phyloP scores from a whole-genome alignment of 2,329 filamentous ascomycete species.

The Aspergillus ustus region DNA sequence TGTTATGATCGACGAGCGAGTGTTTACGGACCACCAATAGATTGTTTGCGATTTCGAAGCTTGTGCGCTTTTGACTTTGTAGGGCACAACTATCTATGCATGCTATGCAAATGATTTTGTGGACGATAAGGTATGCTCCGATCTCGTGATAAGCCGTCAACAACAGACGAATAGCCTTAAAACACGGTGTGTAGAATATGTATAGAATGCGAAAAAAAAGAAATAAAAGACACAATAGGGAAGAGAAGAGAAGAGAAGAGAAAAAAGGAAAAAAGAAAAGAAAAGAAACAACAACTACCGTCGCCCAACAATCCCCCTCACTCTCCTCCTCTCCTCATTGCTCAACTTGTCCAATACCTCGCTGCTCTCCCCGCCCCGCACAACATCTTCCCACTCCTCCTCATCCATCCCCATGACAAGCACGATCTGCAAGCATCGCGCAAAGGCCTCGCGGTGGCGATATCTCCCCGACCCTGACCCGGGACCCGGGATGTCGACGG shows the following conservation, averaged over 20 bases:
- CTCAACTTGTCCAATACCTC: conserved; percentile 68
- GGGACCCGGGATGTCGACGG: conserved; percentile 44
- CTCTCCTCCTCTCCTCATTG: conserved; percentile 73
- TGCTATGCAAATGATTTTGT: neutral
- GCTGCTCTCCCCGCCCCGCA: conserved; percentile 50
- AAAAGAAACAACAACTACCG: conserved; percentile 8
- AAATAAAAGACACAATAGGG: neutral
- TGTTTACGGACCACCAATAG: neutral
- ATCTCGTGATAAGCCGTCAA: neutral
- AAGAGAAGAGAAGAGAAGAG: neutral
- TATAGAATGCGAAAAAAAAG: neutral
- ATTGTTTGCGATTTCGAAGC: neutral
- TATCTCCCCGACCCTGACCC: conserved; percentile 61
- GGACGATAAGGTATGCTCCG: neutral
- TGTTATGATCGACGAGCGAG: neutral
- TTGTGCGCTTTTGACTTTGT: neutral
- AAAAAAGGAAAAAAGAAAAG: neutral
- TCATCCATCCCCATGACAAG: conserved; percentile 94
- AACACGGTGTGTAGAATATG: neutral
- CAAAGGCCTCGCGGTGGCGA: conserved; percentile 75
- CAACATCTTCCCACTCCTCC: conserved; percentile 87
- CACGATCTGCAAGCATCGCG: conserved; percentile 76
- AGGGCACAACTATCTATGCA: neutral
- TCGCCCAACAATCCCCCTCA: conserved; percentile 67
- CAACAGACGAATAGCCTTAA: neutral